Evolutionary conservation across 345 rosid species (phyloP).

Genomic region (Salix viminalis): DNA sequence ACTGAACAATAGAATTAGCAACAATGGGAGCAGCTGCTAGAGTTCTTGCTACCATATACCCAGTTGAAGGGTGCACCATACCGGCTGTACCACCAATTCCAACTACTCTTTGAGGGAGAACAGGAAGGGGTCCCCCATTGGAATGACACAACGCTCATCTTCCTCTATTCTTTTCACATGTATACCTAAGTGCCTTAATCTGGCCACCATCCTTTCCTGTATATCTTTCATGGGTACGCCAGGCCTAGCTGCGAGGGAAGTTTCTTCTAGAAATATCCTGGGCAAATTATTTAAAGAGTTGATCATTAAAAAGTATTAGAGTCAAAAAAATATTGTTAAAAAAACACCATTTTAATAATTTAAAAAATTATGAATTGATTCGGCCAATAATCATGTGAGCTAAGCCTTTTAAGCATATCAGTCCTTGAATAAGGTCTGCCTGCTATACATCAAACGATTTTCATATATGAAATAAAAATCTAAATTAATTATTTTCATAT

Average conservation of each 20-base stretch:
- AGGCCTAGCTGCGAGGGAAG: slow-evolving; percentile 88
- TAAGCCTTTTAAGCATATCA: no score
- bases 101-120: slow-evolving; percentile 87
- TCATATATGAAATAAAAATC: no score
- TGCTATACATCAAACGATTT: no score
- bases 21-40: slow-evolving; percentile 93
- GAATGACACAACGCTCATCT: slow-evolving; percentile 88
- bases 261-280: slow-evolving; percentile 87
- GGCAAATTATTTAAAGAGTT: no score
- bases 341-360: no score
- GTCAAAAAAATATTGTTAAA: no score
- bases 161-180: slow-evolving; percentile 79
- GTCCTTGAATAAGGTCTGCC: no score
- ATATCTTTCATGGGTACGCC: slow-evolving; percentile 79
- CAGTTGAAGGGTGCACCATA: slow-evolving; percentile 89
- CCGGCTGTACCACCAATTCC: slow-evolving; percentile 98
- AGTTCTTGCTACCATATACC: slow-evolving; percentile 98
- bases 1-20: slow-evolving; percentile 70
- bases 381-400: no score
- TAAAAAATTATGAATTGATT: no score
- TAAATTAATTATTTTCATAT: no score
- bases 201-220: slow-evolving; percentile 93
- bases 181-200: slow-evolving; percentile 76
- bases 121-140: slow-evolving; percentile 99
- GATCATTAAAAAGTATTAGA: no score